Base-by-base conservation (phyloP, 2,329 filamentous ascomycete genomes). In the Emmonsia crescens region DNA sequence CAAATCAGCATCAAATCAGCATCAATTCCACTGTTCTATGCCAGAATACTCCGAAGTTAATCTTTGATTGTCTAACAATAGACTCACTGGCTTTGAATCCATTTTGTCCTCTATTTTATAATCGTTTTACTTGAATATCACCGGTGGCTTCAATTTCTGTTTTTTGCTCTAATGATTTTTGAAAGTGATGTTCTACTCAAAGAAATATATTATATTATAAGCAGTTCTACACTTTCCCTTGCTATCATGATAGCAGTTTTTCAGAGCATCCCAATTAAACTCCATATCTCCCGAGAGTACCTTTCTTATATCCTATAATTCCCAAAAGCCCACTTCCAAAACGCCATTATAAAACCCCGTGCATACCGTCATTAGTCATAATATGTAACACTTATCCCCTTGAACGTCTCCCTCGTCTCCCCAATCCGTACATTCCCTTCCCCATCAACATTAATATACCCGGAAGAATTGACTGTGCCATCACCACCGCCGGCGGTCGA, bases 321-420 rank as follows among this genome's bases (percentile, higher is more conserved):
- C 27, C 42, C 3, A 46, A 44, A 58, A 46, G 16, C 8, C 36
- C 3, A 31, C 24, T 57, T 19, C 57, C 42, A 24, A 16, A 29
- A 46, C 42, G 19, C 57, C 38, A 29, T 46, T n/a, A n/a, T n/a
- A 8, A 57, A 29, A 44, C 10, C 24, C 57, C n/a, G 16, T 31
- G 29, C 19, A 31, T 24, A 14, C 38, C 33, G 40, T 38, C 21
- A 62, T 64, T 36, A 62, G 51, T 60, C 44, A 65, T 67, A 60
- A 63, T 66, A 67, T n/a, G 65, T 60, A 55, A 67, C 65, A 54
- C 64, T 66, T 36, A 59, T 36, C n/a, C 64, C 59, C 10, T 57
- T 63, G 51, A 63, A 66, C n/a, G 44, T 44, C 55, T 57, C 44
- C 19, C 31, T 46, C 40, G 48, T 33, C 10, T 60, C 58, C 2